Percentiles rank a stretch among this genome's conserved stretches.
Evolutionary conservation across 2,329 filamentous ascomycete species (phyloP).

Genomic region (Neurospora sp.): DNA sequence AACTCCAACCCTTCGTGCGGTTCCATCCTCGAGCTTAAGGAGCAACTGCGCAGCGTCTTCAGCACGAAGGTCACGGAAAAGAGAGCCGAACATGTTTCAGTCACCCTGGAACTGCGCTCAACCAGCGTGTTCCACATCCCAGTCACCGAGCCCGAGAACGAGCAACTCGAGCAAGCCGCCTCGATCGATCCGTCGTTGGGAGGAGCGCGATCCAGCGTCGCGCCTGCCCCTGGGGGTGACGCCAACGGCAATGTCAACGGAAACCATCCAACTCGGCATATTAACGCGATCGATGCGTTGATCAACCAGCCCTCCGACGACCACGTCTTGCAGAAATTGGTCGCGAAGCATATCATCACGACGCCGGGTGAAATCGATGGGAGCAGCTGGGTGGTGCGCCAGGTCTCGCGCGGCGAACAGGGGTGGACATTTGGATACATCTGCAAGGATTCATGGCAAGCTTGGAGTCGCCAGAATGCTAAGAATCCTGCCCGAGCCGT

Average conservation of each 20-base stretch:
- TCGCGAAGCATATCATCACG: constrained; percentile 38
- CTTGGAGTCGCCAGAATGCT: constrained; percentile 38
- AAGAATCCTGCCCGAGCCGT: constrained; percentile 30
- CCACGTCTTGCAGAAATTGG: constrained; percentile 36
- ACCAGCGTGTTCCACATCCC: constrained; percentile 33
- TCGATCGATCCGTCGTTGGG: constrained; percentile 25
- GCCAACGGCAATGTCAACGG: constrained; percentile 3
- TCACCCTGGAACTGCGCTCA: constrained; percentile 36
- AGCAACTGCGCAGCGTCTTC: constrained; percentile 32
- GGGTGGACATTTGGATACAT: constrained; percentile 45
- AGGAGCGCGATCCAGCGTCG: constrained; percentile 16
- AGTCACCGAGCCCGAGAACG: constrained; percentile 27
- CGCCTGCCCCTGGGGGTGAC: constrained; percentile 1
- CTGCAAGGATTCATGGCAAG: constrained; percentile 41
- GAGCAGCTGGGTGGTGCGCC: constrained; percentile 37
- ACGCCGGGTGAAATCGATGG: constrained; percentile 34
- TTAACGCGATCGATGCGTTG: constrained; percentile 35
- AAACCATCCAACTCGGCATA: constrained; percentile 25
- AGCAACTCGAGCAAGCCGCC: constrained; percentile 17
- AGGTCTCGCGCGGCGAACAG: constrained; percentile 32
- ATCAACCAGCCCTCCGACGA: constrained; percentile 39
- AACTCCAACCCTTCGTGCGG: constrained; percentile 23
- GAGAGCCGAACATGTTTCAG: constrained; percentile 39
- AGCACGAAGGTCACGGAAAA: constrained; percentile 33
- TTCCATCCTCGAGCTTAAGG: constrained; percentile 36